Evolutionary conservation across 2,329 filamentous ascomycete species (phyloP), one percentile per base, ranked within the genome.

Genomic region (Aureobasidium mangrovei): DNA sequence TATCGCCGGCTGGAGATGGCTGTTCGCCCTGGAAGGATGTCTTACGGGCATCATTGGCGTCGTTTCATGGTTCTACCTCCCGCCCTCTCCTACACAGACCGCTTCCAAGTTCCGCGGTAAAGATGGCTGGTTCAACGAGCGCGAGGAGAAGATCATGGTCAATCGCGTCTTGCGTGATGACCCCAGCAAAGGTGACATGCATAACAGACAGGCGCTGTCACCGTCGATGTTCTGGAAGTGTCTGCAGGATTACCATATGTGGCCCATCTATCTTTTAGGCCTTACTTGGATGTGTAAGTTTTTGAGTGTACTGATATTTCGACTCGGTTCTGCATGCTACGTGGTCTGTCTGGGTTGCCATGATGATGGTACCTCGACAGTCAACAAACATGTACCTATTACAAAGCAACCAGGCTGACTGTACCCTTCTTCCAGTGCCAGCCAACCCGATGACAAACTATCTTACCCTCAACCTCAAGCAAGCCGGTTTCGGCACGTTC

Each of bases 81-180:
- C 82, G 0, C 65, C 72, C 0, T 71, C 82, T 0, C 85, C 86
- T 0, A 84, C 82, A 0, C 76, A 82, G 47, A 89, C 86, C 3
- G 79, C 76, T 7, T 76, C 77, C 24, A 67, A 74, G 42, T 76
- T 88, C 58, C 81, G 79, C 43, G 78, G 80, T 2, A 81, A 80
- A 54, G 60, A 77, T 27, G 83, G 84, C 4, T 86, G 83, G 83
- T 87, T 84, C 64, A 80, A 71, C 5, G 83, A 85, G 63, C 72
- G 73, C 2, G 81, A 87, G 62, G 84, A 86, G 61, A 77, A 80
- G 55, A 86, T 87, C 62, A 81, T 87, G 77, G 77, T 84, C 18
- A 87, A 86, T 62, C 76, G 77, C 27, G 72, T 84, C 27, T 67
- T 80, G 8, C 71, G 77, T 7, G 77, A 80, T 51, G 77, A 80